These are phyloP conservation scores for Perkinsus marinus DNA, from an alignment of 169 alveolate species.

Conservation along the genomic window DNA sequence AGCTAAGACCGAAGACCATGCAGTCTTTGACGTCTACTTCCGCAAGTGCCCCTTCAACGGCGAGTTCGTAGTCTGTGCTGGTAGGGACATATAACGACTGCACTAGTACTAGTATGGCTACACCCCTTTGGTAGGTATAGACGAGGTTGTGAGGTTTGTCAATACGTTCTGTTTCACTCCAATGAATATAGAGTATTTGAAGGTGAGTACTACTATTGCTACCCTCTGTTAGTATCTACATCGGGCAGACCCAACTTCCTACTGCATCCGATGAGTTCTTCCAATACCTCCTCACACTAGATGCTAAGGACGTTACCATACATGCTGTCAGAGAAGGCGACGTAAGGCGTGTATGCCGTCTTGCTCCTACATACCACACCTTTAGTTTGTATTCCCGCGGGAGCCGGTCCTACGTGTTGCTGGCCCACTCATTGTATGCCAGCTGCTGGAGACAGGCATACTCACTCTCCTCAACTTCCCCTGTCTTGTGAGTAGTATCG, in stretches of 20 bases:
- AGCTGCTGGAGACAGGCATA: slow-evolving; percentile 66
- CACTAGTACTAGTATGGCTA: not conserved
- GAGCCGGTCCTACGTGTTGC: slow-evolving; percentile 67
- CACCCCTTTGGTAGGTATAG: slow-evolving; percentile 17
- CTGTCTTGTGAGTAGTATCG: slow-evolving; percentile 64
- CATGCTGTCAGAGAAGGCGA: slow-evolving; percentile 6
- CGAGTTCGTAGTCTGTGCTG: slow-evolving; percentile 51
- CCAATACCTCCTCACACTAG: slow-evolving; percentile 40
- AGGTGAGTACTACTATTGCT: not conserved
- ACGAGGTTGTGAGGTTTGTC: slow-evolving; percentile 53
- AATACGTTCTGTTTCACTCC: slow-evolving; percentile 48
- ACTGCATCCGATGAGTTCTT: slow-evolving; percentile 46
- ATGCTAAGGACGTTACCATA: slow-evolving; percentile 31
- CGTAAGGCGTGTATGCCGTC: not conserved
- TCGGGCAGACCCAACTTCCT: slow-evolving; percentile 15
- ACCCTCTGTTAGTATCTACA: not conserved
- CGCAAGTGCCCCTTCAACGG: slow-evolving; percentile 76
- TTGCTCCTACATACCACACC: not conserved
- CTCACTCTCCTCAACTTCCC: slow-evolving; percentile 63
- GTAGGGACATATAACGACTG: slow-evolving; percentile 9
- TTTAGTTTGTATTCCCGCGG: slow-evolving; percentile 54
- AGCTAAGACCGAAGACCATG: slow-evolving; percentile 43
- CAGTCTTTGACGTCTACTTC: slow-evolving; percentile 65
- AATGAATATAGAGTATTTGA: slow-evolving; percentile 48
- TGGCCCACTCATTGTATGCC: slow-evolving; percentile 67